phyloP scores from a whole-genome alignment of 805 yeast genomes.

The Kazachstania psychrophila region DNA sequence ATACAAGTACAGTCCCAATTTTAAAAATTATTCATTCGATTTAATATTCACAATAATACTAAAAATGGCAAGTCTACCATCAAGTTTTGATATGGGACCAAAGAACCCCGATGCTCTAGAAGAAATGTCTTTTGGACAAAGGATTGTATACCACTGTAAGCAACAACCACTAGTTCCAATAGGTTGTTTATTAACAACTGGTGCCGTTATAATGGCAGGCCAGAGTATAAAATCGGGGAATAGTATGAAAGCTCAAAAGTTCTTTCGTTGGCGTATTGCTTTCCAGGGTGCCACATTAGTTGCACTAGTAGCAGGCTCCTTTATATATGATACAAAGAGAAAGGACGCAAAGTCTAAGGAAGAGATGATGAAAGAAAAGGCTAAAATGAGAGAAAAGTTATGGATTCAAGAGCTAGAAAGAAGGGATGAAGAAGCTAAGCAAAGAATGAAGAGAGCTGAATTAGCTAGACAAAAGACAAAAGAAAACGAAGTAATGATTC shows the following conservation, averaged over 20 bases:
- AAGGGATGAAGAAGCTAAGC: constrained; percentile 65
- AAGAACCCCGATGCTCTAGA: constrained; percentile 4
- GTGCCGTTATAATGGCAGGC: constrained; percentile 74
- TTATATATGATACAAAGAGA: constrained; percentile 47
- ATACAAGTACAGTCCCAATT: no score
- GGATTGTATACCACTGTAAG: constrained; percentile 52
- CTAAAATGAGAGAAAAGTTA: constrained; percentile 70
- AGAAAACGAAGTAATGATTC: constrained; percentile 30
- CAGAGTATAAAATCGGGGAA: constrained; percentile 66
- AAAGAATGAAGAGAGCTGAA: constrained; percentile 60
- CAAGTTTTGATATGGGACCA: constrained; percentile 12
- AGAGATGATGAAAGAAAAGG: constrained; percentile 63
- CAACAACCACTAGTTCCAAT: constrained; percentile 87
- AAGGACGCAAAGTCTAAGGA: constrained; percentile 46
- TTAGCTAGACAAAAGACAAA: constrained; percentile 38
- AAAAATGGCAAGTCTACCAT: constrained; percentile 26
- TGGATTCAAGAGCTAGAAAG: constrained; percentile 91
- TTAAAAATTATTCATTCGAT: background rate
- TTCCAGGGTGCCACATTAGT: constrained; percentile 76
- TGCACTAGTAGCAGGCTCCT: constrained; percentile 76
- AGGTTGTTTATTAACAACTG: constrained; percentile 69
- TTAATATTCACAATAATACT: background rate
- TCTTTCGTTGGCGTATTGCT: constrained; percentile 85
- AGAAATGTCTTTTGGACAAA: constrained; percentile 20
- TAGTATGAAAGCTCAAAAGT: constrained; percentile 65